Conservation (phyloP, 371 early-diverging fungal genomes). For the Dichotomocladium elegans region DNA sequence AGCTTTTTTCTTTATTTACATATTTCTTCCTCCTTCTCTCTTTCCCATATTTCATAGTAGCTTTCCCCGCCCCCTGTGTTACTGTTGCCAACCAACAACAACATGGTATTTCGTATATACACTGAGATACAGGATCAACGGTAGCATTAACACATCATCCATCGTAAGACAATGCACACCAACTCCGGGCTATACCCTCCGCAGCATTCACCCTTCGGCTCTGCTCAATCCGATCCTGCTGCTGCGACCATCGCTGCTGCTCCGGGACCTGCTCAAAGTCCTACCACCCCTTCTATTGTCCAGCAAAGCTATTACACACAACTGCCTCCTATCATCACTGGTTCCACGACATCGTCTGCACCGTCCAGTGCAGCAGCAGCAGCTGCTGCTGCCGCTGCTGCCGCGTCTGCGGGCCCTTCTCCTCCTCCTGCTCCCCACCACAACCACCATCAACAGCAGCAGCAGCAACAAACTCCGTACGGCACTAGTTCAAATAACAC, state of each 20-base stretch:
- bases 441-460: no score
- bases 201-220: slow-evolving; percentile 5
- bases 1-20: not conserved
- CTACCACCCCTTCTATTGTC: slow-evolving; percentile 1
- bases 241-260: slow-evolving; percentile 1
- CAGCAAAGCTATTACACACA: slow-evolving; percentile 13
- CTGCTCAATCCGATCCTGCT: slow-evolving; percentile 2
- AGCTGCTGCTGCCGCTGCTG: not conserved
- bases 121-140: not conserved
- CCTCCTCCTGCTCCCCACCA: no score
- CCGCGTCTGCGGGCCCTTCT: no score
- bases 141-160: not conserved
- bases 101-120: no score
- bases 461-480: no score
- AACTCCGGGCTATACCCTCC: not conserved
- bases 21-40: slow-evolving; percentile 4
- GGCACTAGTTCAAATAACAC: no score
- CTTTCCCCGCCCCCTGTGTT: not conserved
- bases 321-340: slow-evolving; percentile 15
- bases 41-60: not conserved
- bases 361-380: slow-evolving; percentile 1
- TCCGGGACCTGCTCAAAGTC: not conserved
- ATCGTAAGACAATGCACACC: slow-evolving; percentile 9
- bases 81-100: slow-evolving; percentile 1
- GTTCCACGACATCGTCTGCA: not conserved